phyloP scores from a whole-genome alignment of 305 asterid genomes.

The Andrographis paniculata region DNA sequence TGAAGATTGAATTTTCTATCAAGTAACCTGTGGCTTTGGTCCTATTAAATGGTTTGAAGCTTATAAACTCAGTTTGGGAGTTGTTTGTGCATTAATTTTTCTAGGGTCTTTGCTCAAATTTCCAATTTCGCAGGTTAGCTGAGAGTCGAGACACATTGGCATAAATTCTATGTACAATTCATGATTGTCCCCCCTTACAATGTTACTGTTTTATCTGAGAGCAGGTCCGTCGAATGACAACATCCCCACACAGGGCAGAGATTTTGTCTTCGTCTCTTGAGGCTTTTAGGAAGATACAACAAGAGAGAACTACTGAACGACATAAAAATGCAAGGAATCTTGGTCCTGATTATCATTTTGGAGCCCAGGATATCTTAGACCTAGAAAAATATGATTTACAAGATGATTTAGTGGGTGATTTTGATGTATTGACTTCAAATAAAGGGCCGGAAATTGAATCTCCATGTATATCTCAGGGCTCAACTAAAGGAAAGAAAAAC shows the following conservation, averaged over 20 bases:
- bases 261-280: constrained; percentile 96
- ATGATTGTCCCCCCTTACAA: constrained; percentile 11
- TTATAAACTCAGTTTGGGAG: constrained; percentile 10
- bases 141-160: constrained; percentile 11
- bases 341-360: constrained; percentile 33
- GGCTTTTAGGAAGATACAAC: constrained; percentile 91
- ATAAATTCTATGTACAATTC: constrained; percentile 8
- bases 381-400: constrained; percentile 27
- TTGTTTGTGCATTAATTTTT: constrained; percentile 12
- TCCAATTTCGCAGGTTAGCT: constrained; percentile 13
- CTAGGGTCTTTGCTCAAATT: constrained; percentile 15
- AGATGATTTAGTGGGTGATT: constrained; percentile 27
- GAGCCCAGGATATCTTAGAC: constrained; percentile 30
- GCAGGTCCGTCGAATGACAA: constrained; percentile 99
- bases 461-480: constrained; percentile 33
- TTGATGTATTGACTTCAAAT: constrained; percentile 30
- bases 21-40: constrained; percentile 10
- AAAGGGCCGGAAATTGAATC: constrained; percentile 31
- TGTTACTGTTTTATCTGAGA: constrained; percentile 15
- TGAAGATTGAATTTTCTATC: constrained; percentile 10
- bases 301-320: constrained; percentile 52
- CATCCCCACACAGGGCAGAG: constrained; percentile 97
- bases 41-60: background rate
- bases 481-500: constrained; percentile 49
- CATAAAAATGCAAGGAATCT: constrained; percentile 29